phyloP scores from a whole-genome alignment of 1,284 basidiomycete species.

The Microbotryum violaceum region DNA sequence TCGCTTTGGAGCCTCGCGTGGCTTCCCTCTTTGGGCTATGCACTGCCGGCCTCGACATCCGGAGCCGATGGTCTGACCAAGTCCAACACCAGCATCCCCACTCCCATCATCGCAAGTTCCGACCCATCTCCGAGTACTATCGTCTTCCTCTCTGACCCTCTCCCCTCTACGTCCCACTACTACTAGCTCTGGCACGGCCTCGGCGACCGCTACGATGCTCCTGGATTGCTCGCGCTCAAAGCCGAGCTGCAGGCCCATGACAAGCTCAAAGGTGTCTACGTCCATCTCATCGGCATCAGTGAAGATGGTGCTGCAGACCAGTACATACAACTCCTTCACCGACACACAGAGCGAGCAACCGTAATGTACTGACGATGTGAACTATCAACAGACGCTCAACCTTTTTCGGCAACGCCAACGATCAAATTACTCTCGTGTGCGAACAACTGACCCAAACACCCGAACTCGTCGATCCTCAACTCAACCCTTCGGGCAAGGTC shows the following conservation, averaged over 20 bases:
- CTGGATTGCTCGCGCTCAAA: constrained; percentile 38
- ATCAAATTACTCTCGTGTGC: constrained; percentile 60
- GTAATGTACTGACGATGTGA: background rate
- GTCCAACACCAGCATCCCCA: no score
- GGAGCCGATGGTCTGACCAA: no score
- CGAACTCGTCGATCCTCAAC: constrained; percentile 48
- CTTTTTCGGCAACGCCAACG: constrained; percentile 67
- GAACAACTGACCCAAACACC: constrained; percentile 60
- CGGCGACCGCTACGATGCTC: constrained; percentile 52
- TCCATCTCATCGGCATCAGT: constrained; percentile 71
- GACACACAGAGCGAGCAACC: constrained; percentile 54
- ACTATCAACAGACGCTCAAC: constrained; percentile 44
- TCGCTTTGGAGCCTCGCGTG: no score
- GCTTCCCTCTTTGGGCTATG: no score
- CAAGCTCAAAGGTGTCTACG: constrained; percentile 68
- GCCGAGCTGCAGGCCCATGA: constrained; percentile 49
- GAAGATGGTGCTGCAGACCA: constrained; percentile 61
- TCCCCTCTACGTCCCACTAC: background rate
- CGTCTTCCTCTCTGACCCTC: no score
- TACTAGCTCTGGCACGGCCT: constrained; percentile 83
- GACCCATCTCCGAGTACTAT: background rate
- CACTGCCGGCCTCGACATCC: no score
- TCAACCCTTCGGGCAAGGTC: constrained; percentile 45
- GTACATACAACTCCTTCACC: constrained; percentile 50
- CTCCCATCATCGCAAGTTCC: no score